Conservation (phyloP, 169 alveolate genomes). For the Eimeria necatrix region DNA sequence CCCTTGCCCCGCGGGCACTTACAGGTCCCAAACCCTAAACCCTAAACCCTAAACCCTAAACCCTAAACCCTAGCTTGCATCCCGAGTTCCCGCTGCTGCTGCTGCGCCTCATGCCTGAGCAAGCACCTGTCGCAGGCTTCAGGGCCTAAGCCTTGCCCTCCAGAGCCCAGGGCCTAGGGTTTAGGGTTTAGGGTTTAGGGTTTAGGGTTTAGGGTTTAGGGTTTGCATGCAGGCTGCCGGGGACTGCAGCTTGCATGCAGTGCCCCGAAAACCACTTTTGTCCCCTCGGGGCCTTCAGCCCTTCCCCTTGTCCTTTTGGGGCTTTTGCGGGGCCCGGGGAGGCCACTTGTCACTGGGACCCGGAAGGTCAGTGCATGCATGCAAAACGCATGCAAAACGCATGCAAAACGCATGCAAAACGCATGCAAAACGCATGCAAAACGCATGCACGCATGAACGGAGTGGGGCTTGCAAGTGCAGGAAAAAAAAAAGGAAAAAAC, state of each 20-base stretch:
- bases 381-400: no score
- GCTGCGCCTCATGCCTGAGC: not conserved
- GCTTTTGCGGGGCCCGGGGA: conserved; percentile 15
- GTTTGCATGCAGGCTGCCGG: conserved; percentile 42
- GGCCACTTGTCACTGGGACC: conserved; percentile 11
- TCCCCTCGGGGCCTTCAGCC: not conserved
- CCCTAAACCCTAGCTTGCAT: not conserved
- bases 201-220: not conserved
- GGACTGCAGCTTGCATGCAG: conserved; percentile 52
- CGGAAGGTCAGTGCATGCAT: no score
- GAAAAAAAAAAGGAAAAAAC: no score
- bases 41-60: not conserved
- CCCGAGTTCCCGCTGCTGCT: not conserved
- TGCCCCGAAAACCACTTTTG: conserved; percentile 53
- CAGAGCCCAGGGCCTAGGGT: no score
- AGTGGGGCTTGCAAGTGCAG: no score
- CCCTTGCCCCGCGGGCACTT: conserved; percentile 64
- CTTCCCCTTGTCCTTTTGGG: conserved; percentile 45
- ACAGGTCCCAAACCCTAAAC: conserved; percentile 25
- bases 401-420: no score
- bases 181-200: not conserved
- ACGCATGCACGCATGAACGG: no score
- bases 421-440: no score
- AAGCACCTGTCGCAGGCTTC: not conserved
- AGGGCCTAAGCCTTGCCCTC: not conserved